These are phyloP conservation scores for Pseudocercospora eumusae DNA, from an alignment of 2,329 filamentous ascomycete species.

Conservation along the genomic window DNA sequence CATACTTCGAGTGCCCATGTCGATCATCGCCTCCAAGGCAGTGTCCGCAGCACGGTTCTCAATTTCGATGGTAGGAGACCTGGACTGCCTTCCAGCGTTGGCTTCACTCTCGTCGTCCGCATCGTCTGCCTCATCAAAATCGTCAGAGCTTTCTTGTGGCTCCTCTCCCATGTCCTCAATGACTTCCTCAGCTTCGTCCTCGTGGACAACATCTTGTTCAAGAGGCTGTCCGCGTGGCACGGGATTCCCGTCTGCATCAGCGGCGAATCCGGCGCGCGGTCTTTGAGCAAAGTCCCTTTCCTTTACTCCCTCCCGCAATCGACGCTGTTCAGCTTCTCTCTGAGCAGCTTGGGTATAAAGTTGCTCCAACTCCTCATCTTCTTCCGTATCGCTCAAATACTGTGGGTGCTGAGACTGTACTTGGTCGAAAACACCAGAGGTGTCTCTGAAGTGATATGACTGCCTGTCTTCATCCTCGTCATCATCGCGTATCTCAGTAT, in stretches of 20 bases:
- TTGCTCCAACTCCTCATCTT: slow-evolving; percentile 26
- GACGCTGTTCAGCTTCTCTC: slow-evolving; percentile 13
- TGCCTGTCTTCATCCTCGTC: slow-evolving; percentile 11
- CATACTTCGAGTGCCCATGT: slow-evolving; percentile 3
- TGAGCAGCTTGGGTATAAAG: slow-evolving; percentile 15
- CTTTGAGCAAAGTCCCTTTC: slow-evolving; percentile 16
- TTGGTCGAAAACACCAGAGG: slow-evolving; percentile 11
- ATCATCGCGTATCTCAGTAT: slow-evolving; percentile 10
- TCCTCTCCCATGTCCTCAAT: slow-evolving; percentile 29
- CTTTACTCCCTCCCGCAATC: slow-evolving; percentile 18
- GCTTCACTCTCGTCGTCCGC: slow-evolving; percentile 11
- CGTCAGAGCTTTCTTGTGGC: slow-evolving; percentile 18
- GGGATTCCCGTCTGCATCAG: not conserved
- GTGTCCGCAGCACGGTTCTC: not conserved
- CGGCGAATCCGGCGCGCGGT: not conserved
- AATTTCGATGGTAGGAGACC: not conserved
- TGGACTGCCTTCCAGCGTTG: not conserved
- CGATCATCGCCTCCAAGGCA: slow-evolving; percentile 4
- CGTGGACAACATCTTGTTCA: slow-evolving; percentile 18
- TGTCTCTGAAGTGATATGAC: slow-evolving; percentile 6
- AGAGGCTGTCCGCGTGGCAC: not conserved
- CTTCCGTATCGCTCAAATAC: slow-evolving; percentile 27
- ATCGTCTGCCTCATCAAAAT: slow-evolving; percentile 13
- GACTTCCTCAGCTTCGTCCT: slow-evolving; percentile 28
- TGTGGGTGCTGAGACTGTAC: slow-evolving; percentile 14